These are phyloP conservation scores for Infundibulicybe gibba DNA, from an alignment of 768 basidiomycete species.

Conservation along the genomic window DNA sequence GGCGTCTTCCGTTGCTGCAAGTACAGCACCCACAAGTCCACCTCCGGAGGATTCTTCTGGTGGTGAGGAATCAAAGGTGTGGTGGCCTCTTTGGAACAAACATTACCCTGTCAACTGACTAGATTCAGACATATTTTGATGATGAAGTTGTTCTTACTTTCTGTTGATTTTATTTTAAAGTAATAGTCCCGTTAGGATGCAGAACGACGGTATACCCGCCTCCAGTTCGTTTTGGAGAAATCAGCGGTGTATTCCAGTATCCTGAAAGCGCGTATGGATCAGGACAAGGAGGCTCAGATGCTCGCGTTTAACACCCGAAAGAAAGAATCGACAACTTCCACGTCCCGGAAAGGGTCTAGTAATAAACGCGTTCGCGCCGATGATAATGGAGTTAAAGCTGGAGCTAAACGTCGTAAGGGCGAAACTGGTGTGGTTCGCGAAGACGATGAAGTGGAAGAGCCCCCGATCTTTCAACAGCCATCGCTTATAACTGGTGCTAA, in stretches of 20 bases:
- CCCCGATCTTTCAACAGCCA: conserved; percentile 63
- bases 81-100: conserved; percentile 6
- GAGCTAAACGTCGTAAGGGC: conserved; percentile 16
- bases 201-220: conserved; percentile 43
- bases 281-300: conserved; percentile 35
- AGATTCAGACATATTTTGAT: conserved; percentile 1
- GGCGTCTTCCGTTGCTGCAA: conserved; percentile 13
- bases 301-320: conserved; percentile 6
- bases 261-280: conserved; percentile 73
- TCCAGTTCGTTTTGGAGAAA: conserved; percentile 69
- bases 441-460: conserved; percentile 19
- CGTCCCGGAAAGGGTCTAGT: conserved; percentile 5
- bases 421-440: conserved; percentile 10
- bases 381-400: conserved; percentile 10
- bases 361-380: conserved; percentile 17
- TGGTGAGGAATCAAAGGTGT: conserved; percentile 8
- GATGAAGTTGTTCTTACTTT: neutral
- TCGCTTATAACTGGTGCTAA: conserved; percentile 78
- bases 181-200: conserved; percentile 35
- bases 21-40: conserved; percentile 17
- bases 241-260: conserved; percentile 73
- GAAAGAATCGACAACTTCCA: conserved; percentile 2
- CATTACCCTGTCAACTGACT: neutral
- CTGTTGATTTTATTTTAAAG: neutral
- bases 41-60: conserved; percentile 14